Conservation (phyloP, 495 filamentous ascomycete species). For the Hypoxylon subgilvum region DNA sequence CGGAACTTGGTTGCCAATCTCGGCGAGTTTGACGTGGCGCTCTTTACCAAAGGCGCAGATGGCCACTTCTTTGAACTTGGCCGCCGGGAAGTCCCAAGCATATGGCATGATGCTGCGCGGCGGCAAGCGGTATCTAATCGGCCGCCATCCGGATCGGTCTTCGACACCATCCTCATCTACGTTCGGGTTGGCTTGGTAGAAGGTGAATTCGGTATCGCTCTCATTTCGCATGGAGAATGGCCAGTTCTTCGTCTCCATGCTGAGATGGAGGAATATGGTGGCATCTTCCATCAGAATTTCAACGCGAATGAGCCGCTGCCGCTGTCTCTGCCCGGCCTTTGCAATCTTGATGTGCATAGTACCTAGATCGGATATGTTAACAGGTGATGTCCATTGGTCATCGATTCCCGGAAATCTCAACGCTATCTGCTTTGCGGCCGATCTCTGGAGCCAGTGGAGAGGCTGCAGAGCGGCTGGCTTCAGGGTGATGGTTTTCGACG, state of each 20-base stretch:
- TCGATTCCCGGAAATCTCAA: constrained; percentile 93
- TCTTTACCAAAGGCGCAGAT: constrained; percentile 79
- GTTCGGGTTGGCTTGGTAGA: constrained; percentile 79
- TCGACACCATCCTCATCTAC: constrained; percentile 82
- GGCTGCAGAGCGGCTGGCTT: constrained; percentile 79
- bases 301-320: constrained; percentile 84
- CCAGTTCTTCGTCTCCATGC: constrained; percentile 90
- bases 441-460: constrained; percentile 82
- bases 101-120: constrained; percentile 98
- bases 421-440: constrained; percentile 82
- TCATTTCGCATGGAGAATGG: constrained; percentile 98
- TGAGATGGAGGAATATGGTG: constrained; percentile 91
- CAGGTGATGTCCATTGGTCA: constrained; percentile 97
- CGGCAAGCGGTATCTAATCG: constrained; percentile 90
- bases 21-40: constrained; percentile 88
- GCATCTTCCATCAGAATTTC: constrained; percentile 90
- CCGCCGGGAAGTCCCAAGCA: constrained; percentile 97
- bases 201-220: constrained; percentile 92
- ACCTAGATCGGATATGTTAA: constrained; percentile 94
- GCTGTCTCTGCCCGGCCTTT: constrained; percentile 84
- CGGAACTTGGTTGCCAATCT: constrained; percentile 92
- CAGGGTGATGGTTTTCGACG: constrained; percentile 77
- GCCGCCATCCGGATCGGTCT: constrained; percentile 83
- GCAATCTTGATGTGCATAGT: constrained; percentile 92
- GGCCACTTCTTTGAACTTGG: constrained; percentile 92